These are phyloP conservation scores for Hyparrhenia diplandra DNA, from an alignment of 176 grass and related monocot genomes.

Conservation along the genomic window DNA sequence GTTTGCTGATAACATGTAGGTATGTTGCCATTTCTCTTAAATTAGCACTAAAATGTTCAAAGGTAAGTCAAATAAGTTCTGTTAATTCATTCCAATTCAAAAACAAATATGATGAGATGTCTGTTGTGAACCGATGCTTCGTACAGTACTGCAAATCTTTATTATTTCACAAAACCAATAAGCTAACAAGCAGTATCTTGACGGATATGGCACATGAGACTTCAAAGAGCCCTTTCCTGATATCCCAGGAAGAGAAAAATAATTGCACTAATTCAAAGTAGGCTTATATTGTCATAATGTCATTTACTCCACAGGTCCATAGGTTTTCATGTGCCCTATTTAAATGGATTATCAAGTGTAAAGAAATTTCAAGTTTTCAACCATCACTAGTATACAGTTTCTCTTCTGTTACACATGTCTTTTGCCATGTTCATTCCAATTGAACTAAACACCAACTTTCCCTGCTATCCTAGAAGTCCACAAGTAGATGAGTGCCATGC, in stretches of 20 bases:
- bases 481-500: not conserved
- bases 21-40: not conserved
- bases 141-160: not conserved
- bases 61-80: not conserved
- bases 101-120: not conserved
- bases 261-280: not conserved
- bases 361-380: not conserved
- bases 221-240: not conserved
- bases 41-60: not conserved
- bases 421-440: not conserved
- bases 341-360: not conserved
- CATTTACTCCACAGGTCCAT: not conserved
- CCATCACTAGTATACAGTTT: constrained; percentile 2
- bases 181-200: no score
- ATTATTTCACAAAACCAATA: not conserved
- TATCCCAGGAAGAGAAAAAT: not conserved
- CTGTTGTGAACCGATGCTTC: not conserved
- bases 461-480: not conserved
- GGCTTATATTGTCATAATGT: not conserved
- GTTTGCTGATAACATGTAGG: not conserved
- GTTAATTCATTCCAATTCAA: constrained; percentile 18
- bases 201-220: not conserved
- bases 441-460: not conserved
- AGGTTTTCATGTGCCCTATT: not conserved
- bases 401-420: not conserved